These are phyloP conservation scores for Verticillium nubilum DNA, from an alignment of 2,329 filamentous ascomycete species.

Conservation along the genomic window DNA sequence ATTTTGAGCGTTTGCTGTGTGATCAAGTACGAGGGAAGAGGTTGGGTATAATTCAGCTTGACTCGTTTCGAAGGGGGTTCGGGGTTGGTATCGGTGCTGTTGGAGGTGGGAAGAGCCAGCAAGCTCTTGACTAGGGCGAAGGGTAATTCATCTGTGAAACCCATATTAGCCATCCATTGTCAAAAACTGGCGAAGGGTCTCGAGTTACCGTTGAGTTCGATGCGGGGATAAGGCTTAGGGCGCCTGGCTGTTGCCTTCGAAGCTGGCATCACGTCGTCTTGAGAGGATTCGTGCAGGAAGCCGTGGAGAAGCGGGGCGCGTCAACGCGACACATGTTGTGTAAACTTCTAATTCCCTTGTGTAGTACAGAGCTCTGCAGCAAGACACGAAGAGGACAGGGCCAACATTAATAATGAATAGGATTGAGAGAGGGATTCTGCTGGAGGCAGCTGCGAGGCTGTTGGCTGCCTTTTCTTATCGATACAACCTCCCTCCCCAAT, in stretches of 20 bases:
- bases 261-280: not conserved
- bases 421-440: not conserved
- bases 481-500: not conserved
- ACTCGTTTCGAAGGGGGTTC: conserved; percentile 1
- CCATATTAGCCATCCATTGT: not conserved
- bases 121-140: conserved; percentile 16
- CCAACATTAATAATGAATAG: not conserved
- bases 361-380: not conserved
- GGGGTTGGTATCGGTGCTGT: not conserved
- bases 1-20: not conserved
- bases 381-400: not conserved
- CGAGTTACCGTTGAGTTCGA: not conserved
- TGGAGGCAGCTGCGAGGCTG: not conserved
- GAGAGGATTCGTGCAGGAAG: not conserved
- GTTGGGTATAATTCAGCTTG: not conserved
- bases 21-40: not conserved
- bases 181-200: not conserved
- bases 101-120: conserved; percentile 11
- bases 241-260: not conserved
- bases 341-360: not conserved
- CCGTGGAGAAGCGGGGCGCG: not conserved
- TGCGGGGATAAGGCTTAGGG: not conserved
- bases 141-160: conserved; percentile 18
- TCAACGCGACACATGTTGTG: not conserved
- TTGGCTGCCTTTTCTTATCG: not conserved